Conservation (phyloP, 2,329 filamentous ascomycete genomes). For the Eutypella sp. region DNA sequence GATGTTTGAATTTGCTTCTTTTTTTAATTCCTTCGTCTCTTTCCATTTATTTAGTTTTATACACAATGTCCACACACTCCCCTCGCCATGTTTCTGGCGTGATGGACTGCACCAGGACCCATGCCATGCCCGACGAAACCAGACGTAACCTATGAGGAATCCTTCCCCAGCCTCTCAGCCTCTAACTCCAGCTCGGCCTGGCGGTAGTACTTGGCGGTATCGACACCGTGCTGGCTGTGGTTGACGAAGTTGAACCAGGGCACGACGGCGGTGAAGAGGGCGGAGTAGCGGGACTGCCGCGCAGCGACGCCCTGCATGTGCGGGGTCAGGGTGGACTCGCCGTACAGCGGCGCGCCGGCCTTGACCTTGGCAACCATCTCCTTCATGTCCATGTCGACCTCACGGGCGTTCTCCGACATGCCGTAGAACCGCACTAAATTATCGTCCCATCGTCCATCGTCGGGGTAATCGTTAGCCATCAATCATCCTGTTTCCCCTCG, state of each 20-base stretch:
- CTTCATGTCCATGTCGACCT: constrained; percentile 92
- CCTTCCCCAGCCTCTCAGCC: constrained; percentile 53
- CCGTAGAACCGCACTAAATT: constrained; percentile 86
- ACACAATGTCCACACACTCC: no score
- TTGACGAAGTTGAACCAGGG: constrained; percentile 99
- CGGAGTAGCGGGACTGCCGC: constrained; percentile 87
- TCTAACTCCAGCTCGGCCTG: constrained; percentile 93
- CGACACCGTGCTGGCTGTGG: constrained; percentile 90
- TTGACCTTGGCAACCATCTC: constrained; percentile 99
- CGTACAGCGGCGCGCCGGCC: constrained; percentile 84
- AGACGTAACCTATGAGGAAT: constrained; percentile 6
- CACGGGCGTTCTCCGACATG: constrained; percentile 84
- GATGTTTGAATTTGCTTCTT: no score
- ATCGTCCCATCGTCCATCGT: no score
- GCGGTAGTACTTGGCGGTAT: constrained; percentile 97
- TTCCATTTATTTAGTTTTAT: no score
- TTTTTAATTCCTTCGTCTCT: no score
- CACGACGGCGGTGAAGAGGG: constrained; percentile 75
- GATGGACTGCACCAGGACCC: no score
- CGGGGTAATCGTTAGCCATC: neutral
- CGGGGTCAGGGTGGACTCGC: constrained; percentile 68
- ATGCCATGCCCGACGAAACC: no score
- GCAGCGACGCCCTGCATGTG: constrained; percentile 93
- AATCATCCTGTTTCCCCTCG: neutral
- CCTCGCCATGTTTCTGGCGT: no score